Conservation (phyloP, 2,329 filamentous ascomycete genomes). For the Fusarium concolor region DNA sequence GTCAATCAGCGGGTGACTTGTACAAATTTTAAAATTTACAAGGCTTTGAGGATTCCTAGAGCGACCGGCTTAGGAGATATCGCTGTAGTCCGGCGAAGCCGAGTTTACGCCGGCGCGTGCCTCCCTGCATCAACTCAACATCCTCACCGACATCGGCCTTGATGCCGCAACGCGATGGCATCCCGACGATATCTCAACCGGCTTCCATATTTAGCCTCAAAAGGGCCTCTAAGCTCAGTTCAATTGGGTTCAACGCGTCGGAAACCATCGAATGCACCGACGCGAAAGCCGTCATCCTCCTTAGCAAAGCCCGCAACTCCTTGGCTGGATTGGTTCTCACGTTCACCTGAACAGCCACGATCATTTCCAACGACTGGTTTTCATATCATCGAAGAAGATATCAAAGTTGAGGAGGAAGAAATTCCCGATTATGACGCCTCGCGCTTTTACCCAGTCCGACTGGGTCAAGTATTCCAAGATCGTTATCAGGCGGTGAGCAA, state of each 20-base stretch:
- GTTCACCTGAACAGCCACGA: not conserved
- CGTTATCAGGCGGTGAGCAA: slow-evolving; percentile 55
- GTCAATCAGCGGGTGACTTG: rapidly evolving
- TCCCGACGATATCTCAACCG: rapidly evolving
- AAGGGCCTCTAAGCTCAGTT: rapidly evolving
- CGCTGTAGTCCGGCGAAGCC: not conserved
- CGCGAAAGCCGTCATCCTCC: not conserved
- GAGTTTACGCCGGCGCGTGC: not conserved
- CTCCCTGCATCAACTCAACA: not conserved
- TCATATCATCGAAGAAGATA: not conserved
- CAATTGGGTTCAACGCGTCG: not conserved
- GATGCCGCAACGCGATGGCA: not conserved
- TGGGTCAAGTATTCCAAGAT: slow-evolving; percentile 53
- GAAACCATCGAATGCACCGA: not conserved
- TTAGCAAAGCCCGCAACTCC: not conserved
- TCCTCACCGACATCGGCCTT: not conserved
- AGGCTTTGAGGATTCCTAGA: not conserved
- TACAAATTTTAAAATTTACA: not conserved
- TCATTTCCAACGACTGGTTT: not conserved
- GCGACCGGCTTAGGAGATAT: not conserved
- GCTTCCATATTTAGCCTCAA: rapidly evolving
- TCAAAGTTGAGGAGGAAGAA: slow-evolving; percentile 52
- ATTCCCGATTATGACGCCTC: slow-evolving; percentile 51
- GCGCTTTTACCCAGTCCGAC: slow-evolving; percentile 53
- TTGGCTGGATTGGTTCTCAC: not conserved